phyloP scores from a whole-genome alignment of 2,329 filamentous ascomycete species.

The Diaporthe citri region DNA sequence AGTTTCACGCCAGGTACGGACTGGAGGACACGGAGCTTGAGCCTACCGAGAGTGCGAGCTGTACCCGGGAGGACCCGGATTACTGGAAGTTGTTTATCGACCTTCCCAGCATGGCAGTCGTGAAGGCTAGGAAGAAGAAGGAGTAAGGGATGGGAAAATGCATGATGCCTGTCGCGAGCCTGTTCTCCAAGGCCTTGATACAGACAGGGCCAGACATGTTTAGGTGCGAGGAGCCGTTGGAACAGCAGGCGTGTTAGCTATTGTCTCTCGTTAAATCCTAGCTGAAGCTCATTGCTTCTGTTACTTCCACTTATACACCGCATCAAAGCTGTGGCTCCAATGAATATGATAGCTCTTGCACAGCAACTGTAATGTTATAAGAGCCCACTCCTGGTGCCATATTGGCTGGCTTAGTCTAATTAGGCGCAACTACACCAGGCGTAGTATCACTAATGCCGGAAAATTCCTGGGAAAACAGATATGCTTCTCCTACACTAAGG shows the following conservation, averaged over 20 bases:
- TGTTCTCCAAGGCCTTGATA: background rate
- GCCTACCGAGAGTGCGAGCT: slow-evolving; percentile 19
- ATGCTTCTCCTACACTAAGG: no score
- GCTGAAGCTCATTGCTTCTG: background rate
- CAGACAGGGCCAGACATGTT: no score
- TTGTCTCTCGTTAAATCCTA: background rate
- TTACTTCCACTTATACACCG: background rate
- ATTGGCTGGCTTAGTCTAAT: no score
- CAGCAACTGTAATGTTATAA: no score
- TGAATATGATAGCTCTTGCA: no score
- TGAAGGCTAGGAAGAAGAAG: slow-evolving; percentile 32
- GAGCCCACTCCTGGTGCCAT: no score
- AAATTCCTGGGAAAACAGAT: no score
- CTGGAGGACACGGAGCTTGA: slow-evolving; percentile 33
- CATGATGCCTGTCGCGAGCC: background rate
- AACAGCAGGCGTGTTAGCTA: background rate
- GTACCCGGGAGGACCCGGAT: slow-evolving; percentile 20
- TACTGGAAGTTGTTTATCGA: slow-evolving; percentile 36
- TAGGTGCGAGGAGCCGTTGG: background rate
- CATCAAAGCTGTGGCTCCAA: background rate
- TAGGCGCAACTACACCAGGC: no score
- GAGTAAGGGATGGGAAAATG: background rate
- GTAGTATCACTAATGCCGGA: no score
- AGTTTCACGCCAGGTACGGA: slow-evolving; percentile 31
- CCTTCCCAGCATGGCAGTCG: slow-evolving; percentile 31